phyloP scores from a whole-genome alignment of 2,329 filamentous ascomycete genomes.

The Tolypocladium capitatum region DNA sequence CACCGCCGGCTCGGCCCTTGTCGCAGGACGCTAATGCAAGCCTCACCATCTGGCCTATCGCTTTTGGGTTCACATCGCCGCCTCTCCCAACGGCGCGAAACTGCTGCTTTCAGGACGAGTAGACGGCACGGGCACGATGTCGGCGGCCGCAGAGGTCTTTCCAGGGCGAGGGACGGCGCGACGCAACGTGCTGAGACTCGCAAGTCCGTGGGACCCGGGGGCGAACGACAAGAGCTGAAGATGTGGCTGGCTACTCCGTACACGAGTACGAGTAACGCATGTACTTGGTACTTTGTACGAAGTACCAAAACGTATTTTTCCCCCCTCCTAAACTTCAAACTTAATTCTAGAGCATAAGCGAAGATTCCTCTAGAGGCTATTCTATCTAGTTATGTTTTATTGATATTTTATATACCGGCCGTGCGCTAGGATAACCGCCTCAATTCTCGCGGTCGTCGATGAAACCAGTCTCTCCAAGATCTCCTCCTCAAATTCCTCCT shows the following conservation, averaged over 20 bases:
- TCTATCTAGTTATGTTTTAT: not conserved
- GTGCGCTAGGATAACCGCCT: not conserved
- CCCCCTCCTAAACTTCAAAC: no score
- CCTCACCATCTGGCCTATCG: constrained; percentile 4
- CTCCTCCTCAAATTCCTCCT: constrained; percentile 2
- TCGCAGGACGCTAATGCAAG: constrained; percentile 9
- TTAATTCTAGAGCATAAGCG: no score
- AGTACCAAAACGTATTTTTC: no score
- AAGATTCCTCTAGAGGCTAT: not conserved
- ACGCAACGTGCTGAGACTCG: not conserved
- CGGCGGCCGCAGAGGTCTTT: not conserved
- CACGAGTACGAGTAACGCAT: no score
- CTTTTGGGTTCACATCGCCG: not conserved
- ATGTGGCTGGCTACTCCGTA: no score
- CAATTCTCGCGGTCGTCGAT: not conserved
- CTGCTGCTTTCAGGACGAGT: not conserved
- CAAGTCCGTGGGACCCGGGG: not conserved
- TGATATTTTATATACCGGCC: constrained; percentile 4
- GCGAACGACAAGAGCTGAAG: not conserved
- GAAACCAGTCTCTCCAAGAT: constrained; percentile 1
- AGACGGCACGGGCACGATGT: not conserved
- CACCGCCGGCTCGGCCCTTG: not conserved
- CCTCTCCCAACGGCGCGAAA: not conserved
- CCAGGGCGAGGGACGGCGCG: not conserved
- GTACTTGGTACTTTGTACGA: no score